Percentiles rank a stretch among this genome's conserved stretches.
Evolutionary conservation across 2,329 filamentous ascomycete species (phyloP).

Genomic region (Paecilomyces sp.): DNA sequence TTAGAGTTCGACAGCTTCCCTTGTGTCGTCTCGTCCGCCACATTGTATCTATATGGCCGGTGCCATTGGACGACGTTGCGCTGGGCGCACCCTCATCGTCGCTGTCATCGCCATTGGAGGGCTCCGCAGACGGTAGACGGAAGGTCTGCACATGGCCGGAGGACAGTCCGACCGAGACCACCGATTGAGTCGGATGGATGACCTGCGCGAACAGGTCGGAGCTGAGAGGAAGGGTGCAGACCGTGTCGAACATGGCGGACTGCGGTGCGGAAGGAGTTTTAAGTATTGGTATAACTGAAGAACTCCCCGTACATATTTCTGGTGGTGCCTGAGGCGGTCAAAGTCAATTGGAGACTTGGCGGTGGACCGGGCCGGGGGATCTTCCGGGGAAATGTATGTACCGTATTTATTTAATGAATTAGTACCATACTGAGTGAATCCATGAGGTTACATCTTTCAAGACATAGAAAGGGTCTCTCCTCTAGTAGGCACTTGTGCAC

Average conservation of each 20-base stretch:
- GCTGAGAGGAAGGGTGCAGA: conserved; percentile 79
- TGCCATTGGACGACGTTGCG: conserved; percentile 51
- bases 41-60: conserved; percentile 67
- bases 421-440: too few relatives aligned
- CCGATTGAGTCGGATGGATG: conserved; percentile 73
- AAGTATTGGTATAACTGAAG: too few relatives aligned
- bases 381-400: conserved; percentile 7
- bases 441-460: too few relatives aligned
- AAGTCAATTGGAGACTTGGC: not conserved
- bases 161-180: conserved; percentile 79
- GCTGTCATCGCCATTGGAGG: conserved; percentile 40
- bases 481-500: too few relatives aligned
- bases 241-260: conserved; percentile 71
- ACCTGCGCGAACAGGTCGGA: conserved; percentile 85
- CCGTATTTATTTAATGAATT: too few relatives aligned
- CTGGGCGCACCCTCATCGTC: conserved; percentile 41
- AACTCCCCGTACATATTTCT: not conserved
- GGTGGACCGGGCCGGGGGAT: conserved; percentile 13
- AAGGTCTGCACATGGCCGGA: conserved; percentile 82
- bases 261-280: not conserved
- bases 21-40: conserved; percentile 91
- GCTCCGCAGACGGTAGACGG: conserved; percentile 57
- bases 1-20: conserved; percentile 79
- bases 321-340: conserved; percentile 5
- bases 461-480: too few relatives aligned